Evolutionary conservation across 2,329 filamentous ascomycete genomes (phyloP).

Genomic region (Penicillium sp.): DNA sequence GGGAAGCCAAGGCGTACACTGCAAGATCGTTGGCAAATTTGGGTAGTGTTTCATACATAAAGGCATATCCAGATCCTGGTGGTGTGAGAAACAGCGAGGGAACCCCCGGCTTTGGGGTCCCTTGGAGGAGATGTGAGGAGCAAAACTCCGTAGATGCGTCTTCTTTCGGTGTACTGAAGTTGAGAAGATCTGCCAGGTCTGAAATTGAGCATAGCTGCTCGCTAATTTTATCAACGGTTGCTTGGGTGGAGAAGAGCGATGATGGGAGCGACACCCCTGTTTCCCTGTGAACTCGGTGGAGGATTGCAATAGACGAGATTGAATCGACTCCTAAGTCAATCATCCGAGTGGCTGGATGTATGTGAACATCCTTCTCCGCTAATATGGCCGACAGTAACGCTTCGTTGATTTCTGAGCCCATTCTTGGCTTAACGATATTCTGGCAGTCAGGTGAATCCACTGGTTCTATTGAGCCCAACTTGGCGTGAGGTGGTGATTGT

Average conservation of each 20-base stretch:
- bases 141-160: not conserved
- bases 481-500: too few relatives aligned
- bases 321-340: conserved; percentile 13
- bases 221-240: conserved; percentile 1
- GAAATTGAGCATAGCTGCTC: not conserved
- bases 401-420: too few relatives aligned
- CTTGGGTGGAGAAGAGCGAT: conserved; percentile 11
- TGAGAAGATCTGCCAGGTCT: not conserved
- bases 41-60: conserved; percentile 3
- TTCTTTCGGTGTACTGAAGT: not conserved
- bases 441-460: too few relatives aligned
- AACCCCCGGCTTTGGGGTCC: conserved; percentile 4
- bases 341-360: conserved; percentile 4
- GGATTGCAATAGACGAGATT: conserved; percentile 12
- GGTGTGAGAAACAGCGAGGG: conserved; percentile 10
- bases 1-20: conserved; percentile 7
- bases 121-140: conserved; percentile 8
- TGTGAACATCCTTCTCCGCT: not conserved
- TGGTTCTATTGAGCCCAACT: too few relatives aligned
- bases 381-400: too few relatives aligned
- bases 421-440: too few relatives aligned
- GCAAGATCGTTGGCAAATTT: conserved; percentile 10
- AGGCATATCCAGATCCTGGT: conserved; percentile 13
- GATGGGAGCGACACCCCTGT: conserved; percentile 8
- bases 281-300: conserved; percentile 1